Percentiles rank a stretch among this genome's conserved stretches.
These are phyloP conservation scores for Ciborinia camelliae DNA, from an alignment of 2,329 filamentous ascomycete genomes.

Conservation along the genomic window DNA sequence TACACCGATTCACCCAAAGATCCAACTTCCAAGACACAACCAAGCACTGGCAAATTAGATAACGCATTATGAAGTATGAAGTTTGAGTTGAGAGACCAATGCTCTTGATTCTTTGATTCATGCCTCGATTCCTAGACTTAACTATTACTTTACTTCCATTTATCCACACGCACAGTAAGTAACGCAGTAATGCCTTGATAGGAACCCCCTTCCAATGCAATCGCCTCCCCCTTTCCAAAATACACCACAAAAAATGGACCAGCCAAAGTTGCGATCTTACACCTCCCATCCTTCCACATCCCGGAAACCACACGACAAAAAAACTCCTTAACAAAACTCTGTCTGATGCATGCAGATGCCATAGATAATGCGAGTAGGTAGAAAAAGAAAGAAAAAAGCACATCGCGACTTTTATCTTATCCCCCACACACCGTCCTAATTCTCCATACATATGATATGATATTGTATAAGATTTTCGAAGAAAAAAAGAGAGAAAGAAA, in stretches of 20 bases:
- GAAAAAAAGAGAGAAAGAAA: not conserved
- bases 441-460: conserved; percentile 3
- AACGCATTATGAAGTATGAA: not conserved
- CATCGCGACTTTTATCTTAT: conserved; percentile 8
- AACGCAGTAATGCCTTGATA: not conserved
- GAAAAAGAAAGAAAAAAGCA: not conserved
- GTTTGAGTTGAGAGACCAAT: not conserved
- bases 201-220: not conserved
- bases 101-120: conserved; percentile 3
- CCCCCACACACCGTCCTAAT: not conserved
- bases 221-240: not conserved
- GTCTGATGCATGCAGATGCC: not conserved
- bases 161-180: conserved; percentile 2
- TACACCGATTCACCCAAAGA: not conserved
- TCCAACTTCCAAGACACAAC: not conserved
- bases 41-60: not conserved
- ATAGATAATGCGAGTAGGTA: not conserved
- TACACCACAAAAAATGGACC: conserved; percentile 7
- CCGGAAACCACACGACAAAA: not conserved
- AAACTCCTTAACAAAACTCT: conserved; percentile 2
- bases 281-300: not conserved
- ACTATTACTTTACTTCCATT: not conserved
- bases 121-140: not conserved
- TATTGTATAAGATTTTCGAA: conserved; percentile 1
- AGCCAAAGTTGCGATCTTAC: conserved; percentile 10